Evolutionary conservation across 345 rosid genomes (phyloP), one percentile per base, ranked within the genome.

Genomic region (Ceriops decandra): DNA sequence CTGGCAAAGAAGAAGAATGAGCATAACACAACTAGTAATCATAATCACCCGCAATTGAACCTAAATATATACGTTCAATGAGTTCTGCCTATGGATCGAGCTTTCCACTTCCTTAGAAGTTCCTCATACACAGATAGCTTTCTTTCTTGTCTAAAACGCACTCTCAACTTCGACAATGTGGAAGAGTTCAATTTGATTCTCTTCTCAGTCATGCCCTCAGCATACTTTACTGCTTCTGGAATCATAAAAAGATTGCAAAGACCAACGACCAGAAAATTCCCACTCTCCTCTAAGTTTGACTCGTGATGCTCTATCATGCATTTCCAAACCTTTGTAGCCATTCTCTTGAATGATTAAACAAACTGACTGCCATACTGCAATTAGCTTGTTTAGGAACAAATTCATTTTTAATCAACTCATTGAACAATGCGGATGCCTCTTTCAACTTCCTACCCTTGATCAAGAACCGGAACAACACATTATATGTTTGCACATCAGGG

Each of bases 201-300:
- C 67, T 73, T 88, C 63, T 78, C 85, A 62, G 84, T 74, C 84
- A 85, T 81, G 69, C 68, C 83, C 60, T 80, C 82, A 0, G 88
- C 82, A 80, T 85, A 82, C 69, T 85, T 85, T 19, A 78, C 87
- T 28, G 92, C 88, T 80, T 84, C 92, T 5, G 85, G 88, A 73
- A 81, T 74, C 86, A 76, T 76, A 8, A 68, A 60, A 31, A 75
- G 66, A 64, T 82, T 81, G 58, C 82, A 57, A 32, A 85, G 90
- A 73, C 82, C 87, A 42, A 21, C 69, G 49, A 82, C 70, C 82
- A 85, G 67, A 31, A 78, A 28, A 77, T 85, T 84, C 28, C 87
- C 92, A 31, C 76, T 81, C 64, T 81, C 87, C 59, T 85, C 81
- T 75, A 88, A 66, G 57, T 75, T 82, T 11, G 77, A 69, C 31